These are phyloP conservation scores for Allium cepa DNA, from an alignment of 106 monocot species.

Conservation along the genomic window DNA sequence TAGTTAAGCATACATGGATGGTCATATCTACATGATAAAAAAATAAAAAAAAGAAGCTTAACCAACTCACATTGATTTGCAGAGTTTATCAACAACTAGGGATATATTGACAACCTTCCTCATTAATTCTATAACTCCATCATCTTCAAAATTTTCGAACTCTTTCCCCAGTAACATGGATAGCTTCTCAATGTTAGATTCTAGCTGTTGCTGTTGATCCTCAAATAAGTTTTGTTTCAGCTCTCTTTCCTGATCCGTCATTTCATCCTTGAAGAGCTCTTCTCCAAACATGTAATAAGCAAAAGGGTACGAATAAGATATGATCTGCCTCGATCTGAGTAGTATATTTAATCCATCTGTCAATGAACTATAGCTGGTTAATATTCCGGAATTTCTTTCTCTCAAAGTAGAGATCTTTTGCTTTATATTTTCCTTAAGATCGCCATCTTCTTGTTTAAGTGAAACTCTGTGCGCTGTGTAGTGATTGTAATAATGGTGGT, in stretches of 20 bases:
- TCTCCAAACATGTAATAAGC: conserved; percentile 96
- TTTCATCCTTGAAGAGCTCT: conserved; percentile 90
- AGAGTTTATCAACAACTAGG: conserved; percentile 60
- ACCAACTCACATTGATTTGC: conserved; percentile 68
- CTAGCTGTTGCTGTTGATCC: conserved; percentile 91
- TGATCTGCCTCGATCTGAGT: conserved; percentile 76
- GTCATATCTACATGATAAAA: no score
- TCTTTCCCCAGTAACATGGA: conserved; percentile 63
- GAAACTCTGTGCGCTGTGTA: conserved; percentile 91
- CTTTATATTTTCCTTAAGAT: conserved; percentile 58
- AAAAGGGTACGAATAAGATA: conserved; percentile 91
- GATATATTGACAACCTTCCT: conserved; percentile 66
- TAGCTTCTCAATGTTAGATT: conserved; percentile 78
- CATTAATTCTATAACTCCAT: conserved; percentile 56
- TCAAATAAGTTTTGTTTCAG: conserved; percentile 86
- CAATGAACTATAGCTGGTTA: conserved; percentile 71
- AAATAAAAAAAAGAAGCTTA: conserved; percentile 1
- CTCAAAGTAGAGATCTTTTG: conserved; percentile 59
- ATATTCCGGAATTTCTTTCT: conserved; percentile 55
- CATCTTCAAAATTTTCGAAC: conserved; percentile 49
- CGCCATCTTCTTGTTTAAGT: conserved; percentile 56
- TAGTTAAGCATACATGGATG: background rate
- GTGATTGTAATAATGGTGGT: conserved; percentile 84
- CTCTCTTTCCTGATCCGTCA: conserved; percentile 66
- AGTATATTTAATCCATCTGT: conserved; percentile 63